Percentiles rank a stretch among this genome's conserved stretches.
Conservation (phyloP, 441 rosid genomes). For the Eutrema salsugineum region DNA sequence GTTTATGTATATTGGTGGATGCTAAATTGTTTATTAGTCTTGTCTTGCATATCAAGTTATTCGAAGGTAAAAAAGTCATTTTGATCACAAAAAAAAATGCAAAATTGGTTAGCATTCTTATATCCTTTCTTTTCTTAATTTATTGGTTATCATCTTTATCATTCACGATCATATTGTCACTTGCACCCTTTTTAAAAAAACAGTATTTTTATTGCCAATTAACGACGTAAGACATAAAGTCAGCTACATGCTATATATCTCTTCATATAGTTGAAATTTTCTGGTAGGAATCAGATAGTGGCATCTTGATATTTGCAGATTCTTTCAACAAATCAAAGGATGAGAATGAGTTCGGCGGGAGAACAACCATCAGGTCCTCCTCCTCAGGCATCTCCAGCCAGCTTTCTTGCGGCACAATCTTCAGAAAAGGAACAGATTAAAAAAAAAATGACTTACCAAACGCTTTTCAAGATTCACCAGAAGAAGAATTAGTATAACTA, state of each 20-base stretch:
- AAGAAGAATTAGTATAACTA: background rate
- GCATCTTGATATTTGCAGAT: constrained; percentile 30
- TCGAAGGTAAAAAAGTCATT: background rate
- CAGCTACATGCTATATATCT: background rate
- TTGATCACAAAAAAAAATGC: too few relatives aligned
- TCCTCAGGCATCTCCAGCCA: constrained; percentile 36
- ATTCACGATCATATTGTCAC: background rate
- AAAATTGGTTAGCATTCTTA: background rate
- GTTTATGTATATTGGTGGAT: too few relatives aligned
- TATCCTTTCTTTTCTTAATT: too few relatives aligned
- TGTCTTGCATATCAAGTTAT: too few relatives aligned
- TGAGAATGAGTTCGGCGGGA: constrained; percentile 64
- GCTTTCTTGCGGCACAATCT: constrained; percentile 57
- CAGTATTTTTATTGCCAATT: background rate
- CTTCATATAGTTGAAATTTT: constrained; percentile 42
- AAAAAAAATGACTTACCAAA: constrained; percentile 8
- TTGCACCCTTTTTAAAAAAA: background rate
- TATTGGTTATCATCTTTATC: background rate
- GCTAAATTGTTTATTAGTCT: too few relatives aligned
- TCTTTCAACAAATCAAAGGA: constrained; percentile 59
- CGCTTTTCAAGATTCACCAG: background rate
- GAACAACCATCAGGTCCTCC: constrained; percentile 37
- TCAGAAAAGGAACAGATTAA: background rate
- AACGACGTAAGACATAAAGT: background rate
- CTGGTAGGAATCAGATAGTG: constrained; percentile 26